A percentile compares a stretch with the other conserved stretches of the same genome.
phyloP scores from a whole-genome alignment of 106 monocot species.

The Allium sativum region DNA sequence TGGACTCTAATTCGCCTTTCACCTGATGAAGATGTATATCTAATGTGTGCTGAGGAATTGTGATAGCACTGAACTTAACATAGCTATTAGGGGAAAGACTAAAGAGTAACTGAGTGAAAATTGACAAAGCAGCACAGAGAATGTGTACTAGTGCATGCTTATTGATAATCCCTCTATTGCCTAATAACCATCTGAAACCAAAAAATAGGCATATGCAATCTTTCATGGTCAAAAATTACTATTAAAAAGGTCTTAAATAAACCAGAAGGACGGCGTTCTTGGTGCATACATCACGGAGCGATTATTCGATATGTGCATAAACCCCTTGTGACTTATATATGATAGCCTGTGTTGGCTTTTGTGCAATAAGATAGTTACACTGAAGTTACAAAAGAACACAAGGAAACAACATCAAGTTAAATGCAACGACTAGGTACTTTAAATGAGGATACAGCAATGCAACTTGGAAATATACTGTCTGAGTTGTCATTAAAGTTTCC shows the following conservation, averaged over 20 bases:
- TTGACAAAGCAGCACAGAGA: not conserved
- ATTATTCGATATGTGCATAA: too few relatives aligned
- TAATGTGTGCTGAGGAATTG: conserved; percentile 42
- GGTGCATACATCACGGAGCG: too few relatives aligned
- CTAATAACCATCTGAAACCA: too few relatives aligned
- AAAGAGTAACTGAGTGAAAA: not conserved
- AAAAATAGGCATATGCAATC: too few relatives aligned
- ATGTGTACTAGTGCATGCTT: too few relatives aligned
- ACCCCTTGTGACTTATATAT: too few relatives aligned
- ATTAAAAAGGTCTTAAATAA: too few relatives aligned
- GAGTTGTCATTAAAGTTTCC: conserved; percentile 83
- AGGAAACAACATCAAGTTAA: not conserved
- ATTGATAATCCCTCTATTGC: too few relatives aligned
- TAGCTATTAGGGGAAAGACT: not conserved
- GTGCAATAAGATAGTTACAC: not conserved
- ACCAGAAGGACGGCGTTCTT: too few relatives aligned
- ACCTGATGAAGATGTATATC: conserved; percentile 94
- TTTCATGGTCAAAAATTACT: too few relatives aligned
- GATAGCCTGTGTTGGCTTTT: not conserved
- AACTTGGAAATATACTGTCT: conserved; percentile 92
- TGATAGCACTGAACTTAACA: not conserved
- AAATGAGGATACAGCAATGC: conserved; percentile 84
- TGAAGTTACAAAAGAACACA: not conserved
- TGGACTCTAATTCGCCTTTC: conserved; percentile 93
- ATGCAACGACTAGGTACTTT: not conserved